Percentiles rank a stretch among this genome's conserved stretches.
Evolutionary conservation across 2,329 filamentous ascomycete species (phyloP).

Genomic region (Pseudopyrenochaeta lycopersici): DNA sequence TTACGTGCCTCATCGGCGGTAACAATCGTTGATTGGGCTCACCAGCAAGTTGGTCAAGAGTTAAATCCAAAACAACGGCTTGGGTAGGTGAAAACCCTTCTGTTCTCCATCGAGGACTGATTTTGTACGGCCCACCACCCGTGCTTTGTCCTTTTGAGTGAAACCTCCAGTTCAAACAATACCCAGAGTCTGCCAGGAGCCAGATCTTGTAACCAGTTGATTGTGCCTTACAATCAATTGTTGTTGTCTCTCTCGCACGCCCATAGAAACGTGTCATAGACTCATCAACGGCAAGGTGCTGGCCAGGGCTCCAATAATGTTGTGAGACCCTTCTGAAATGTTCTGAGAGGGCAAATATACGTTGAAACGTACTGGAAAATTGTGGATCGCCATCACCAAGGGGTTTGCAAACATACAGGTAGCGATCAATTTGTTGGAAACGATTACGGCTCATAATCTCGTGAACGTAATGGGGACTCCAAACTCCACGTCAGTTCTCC

Average conservation of each 20-base stretch:
- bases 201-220: background rate
- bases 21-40: background rate
- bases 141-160: background rate
- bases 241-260: background rate
- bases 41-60: background rate
- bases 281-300: background rate
- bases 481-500: background rate
- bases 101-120: background rate
- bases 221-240: background rate
- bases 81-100: background rate
- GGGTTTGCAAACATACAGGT: no score
- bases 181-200: constrained; percentile 1
- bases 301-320: background rate
- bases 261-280: no score
- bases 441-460: no score
- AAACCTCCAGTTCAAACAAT: constrained; percentile 3
- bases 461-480: no score
- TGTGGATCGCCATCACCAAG: background rate
- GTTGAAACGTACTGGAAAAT: background rate
- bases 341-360: background rate
- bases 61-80: background rate
- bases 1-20: background rate
- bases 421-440: no score
- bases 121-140: constrained; percentile 1
- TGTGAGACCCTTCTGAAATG: background rate